Percentiles rank a stretch among this genome's conserved stretches.
phyloP scores from a whole-genome alignment of 139 green algal species.

The Desmodesmus armatus region DNA sequence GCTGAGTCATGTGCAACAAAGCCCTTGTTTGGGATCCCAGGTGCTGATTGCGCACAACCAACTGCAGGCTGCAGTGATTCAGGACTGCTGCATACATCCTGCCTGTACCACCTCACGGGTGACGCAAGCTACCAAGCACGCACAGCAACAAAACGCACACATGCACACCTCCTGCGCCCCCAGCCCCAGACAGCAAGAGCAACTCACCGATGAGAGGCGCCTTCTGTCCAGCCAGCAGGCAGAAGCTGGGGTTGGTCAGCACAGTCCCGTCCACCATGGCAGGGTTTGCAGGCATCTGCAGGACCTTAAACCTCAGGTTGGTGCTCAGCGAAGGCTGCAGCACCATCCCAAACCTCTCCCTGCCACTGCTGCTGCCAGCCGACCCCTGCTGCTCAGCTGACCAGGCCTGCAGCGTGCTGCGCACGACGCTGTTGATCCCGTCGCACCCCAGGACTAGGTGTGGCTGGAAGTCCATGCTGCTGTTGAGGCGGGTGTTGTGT shows the following conservation, averaged over 20 bases:
- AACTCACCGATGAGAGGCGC: not conserved
- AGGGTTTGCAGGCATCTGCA: constrained; percentile 38
- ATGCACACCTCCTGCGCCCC: no score
- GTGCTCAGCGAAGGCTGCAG: constrained; percentile 11
- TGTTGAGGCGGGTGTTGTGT: constrained; percentile 11
- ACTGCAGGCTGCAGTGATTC: no score
- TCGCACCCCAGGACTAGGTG: constrained; percentile 44
- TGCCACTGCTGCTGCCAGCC: not conserved
- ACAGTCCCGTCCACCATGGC: constrained; percentile 26
- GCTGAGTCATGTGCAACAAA: no score
- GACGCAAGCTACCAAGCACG: no score
- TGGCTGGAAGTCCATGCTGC: not conserved
- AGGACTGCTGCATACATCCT: no score
- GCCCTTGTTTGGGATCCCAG: no score
- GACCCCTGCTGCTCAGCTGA: not conserved
- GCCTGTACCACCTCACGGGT: no score
- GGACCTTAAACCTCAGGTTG: constrained; percentile 43
- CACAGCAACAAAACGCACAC: no score
- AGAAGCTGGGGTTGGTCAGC: constrained; percentile 37
- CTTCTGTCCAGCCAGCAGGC: constrained; percentile 17
- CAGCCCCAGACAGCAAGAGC: no score
- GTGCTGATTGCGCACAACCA: no score
- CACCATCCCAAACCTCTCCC: not conserved
- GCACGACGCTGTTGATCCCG: constrained; percentile 29
- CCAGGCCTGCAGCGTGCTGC: constrained; percentile 19